Evolutionary conservation across 192 early-diverging fungal species (phyloP), one percentile per base, ranked within the genome.

Genomic region (Backusella sp.): DNA sequence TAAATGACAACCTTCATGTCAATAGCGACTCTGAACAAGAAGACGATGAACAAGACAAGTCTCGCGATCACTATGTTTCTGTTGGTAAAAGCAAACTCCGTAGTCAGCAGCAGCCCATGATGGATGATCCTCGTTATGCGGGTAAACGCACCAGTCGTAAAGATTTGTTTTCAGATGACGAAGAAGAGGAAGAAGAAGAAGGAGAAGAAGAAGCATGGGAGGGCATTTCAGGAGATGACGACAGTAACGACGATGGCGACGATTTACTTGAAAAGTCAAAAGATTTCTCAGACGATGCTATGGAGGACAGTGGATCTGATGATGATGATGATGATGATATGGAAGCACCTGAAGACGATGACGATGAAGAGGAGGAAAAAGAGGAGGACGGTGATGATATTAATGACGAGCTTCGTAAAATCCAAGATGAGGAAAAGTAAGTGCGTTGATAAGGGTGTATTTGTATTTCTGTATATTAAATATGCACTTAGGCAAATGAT

Each of bases 341-440:
- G 35, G 82, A 80, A 14, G 78, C 80, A 35, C 66, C n/a, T 14
- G 83, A 88, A 8, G 82, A 77, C 4, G 83, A 87, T 5, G 83
- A 87, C 1, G 88, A 84, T 68, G 84, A 80, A 14, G 77, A 75
- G 66, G 78, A 84, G 66, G 56, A 88, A 77, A 75, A 83, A 42
- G 83, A 76, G 9, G 80, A 77, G 56, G 80, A 84, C 41, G 68
- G 86, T 21, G 76, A 79, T 59, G 83, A 78, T 36, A 80, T 84
- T 49, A 81, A 84, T 76, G 75, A 87, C 73, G 81, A 96, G 75
- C 87, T 98, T 59, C 86, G 87, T 75, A 86, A 88, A 81, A 87
- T 97, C 26, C 89, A 94, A 69, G 85, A 89, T 36, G 94, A 96
- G 73, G 97, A 98, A 82, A 93, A 91, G 79, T 82, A 76, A 12